Evolutionary conservation across 257 asterid genomes (phyloP).

Genomic region (Nicotiana benthamiana): DNA sequence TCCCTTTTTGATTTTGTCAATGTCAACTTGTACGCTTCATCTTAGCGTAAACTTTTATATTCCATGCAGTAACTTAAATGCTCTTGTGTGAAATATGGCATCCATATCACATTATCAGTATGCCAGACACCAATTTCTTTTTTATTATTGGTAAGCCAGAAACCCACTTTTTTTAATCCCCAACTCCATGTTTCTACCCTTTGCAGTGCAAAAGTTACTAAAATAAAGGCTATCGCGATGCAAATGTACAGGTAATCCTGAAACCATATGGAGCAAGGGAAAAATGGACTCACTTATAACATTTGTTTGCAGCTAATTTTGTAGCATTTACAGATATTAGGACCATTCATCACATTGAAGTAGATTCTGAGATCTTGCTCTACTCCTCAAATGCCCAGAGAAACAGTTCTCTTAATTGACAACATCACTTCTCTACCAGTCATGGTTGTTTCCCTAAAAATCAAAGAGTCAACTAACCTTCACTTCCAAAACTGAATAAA

Average conservation of each 20-base stretch:
- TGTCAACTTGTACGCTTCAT: neutral
- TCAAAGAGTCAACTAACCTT: constrained; percentile 54
- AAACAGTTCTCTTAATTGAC: neutral
- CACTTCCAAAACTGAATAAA: constrained; percentile 29
- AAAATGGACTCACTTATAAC: neutral
- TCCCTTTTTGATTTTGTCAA: neutral
- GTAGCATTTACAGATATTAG: neutral
- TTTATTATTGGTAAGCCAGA: neutral
- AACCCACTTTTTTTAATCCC: neutral
- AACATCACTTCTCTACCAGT: neutral
- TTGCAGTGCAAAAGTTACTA: neutral
- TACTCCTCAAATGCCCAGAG: neutral
- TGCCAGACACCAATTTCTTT: neutral
- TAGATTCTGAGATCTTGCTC: neutral
- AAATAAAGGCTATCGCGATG: neutral
- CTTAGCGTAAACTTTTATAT: neutral
- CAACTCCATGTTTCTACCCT: neutral
- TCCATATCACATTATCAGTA: neutral
- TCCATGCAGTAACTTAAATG: neutral
- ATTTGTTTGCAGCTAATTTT: neutral
- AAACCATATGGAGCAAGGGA: neutral
- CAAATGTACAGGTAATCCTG: neutral
- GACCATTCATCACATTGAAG: neutral
- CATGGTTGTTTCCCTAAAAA: constrained; percentile 13
- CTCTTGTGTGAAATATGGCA: neutral